Evolutionary conservation across 441 rosid species (phyloP).

Genomic region (Arabidopsis hybrid): DNA sequence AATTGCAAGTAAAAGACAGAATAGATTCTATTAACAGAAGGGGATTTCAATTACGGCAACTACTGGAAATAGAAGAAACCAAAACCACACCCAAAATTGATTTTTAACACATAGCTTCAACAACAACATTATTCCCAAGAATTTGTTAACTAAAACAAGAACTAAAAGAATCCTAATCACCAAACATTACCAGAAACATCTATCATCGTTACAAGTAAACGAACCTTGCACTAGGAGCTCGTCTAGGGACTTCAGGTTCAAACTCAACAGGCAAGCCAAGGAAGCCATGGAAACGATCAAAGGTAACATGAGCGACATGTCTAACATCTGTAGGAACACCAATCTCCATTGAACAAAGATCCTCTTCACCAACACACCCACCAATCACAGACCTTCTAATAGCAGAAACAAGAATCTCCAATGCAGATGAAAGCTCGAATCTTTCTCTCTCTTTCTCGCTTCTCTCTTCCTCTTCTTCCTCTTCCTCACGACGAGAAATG

Average conservation of each 20-base stretch:
- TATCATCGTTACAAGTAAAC: not conserved
- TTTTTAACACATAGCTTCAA: too few species aligned
- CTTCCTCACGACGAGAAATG: slow-evolving; percentile 48
- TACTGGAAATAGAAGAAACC: not conserved
- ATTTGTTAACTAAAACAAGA: too few species aligned
- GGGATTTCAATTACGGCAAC: not conserved
- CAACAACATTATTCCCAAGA: too few species aligned
- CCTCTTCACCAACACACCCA: slow-evolving; percentile 57
- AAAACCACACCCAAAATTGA: too few species aligned
- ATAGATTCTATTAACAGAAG: not conserved
- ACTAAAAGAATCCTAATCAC: not conserved
- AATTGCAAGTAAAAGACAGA: not conserved
- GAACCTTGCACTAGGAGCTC: slow-evolving; percentile 92
- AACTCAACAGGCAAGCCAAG: slow-evolving; percentile 94
- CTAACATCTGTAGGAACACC: slow-evolving; percentile 89
- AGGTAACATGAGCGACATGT: slow-evolving; percentile 93
- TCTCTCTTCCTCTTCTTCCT: slow-evolving; percentile 40
- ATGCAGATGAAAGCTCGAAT: slow-evolving; percentile 57
- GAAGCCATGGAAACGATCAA: slow-evolving; percentile 93
- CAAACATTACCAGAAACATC: not conserved
- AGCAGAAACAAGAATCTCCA: slow-evolving; percentile 68
- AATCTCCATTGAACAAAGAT: slow-evolving; percentile 78
- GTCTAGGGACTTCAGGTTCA: slow-evolving; percentile 89
- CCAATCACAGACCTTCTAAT: slow-evolving; percentile 80
- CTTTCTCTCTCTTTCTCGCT: slow-evolving; percentile 53